Base-by-base conservation (phyloP, 176 grass and related monocot species). In the Lolium rigidum region DNA sequence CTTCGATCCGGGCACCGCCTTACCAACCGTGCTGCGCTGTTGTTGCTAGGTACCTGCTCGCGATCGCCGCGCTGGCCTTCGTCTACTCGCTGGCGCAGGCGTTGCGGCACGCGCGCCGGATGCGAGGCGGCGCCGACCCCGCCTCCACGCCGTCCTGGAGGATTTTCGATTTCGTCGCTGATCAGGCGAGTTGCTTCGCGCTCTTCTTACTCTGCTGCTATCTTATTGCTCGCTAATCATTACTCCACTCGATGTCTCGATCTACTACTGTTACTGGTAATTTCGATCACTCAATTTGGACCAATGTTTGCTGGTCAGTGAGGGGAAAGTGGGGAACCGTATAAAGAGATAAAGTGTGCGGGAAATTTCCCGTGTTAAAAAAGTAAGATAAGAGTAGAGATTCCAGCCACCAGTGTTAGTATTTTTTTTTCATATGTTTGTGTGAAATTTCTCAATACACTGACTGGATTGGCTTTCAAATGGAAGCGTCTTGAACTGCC, bases 51-150 rank as follows among this genome's bases (percentile, higher is more conserved):
- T 98, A 93, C 82, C 85, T 98, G 3, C 76, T 95, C 52, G 85
- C 91, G 21, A 90, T 92, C 35, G 84, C 89, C 20, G 77, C 88
- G 26, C 80, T 95, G 48, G 87, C 91, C 39, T 70, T 93, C 28
- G 20, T 68, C 70, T 98, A 98, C 80, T 94, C 93, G 20, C 74
- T 92, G 61, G 78, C 80, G 51, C 95, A 98, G 83, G 79, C 83
- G 22, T 8, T 89, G 86, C 89, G 85, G 83, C 87, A 92, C 58
- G 41, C 81, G n/a, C 10, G 69, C 44, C 85, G 77, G 75, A 78
- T 91, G 82, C 83, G 68, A 18, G 49, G 66, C 38, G 80, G 84
- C 54, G 79, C 10, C 70, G 93, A 95, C 86, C 77, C 73, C 25
- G 44, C 82, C 72, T 49, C 87, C 21, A 10, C 26, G 15, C 17